Percentiles rank a stretch among this genome's conserved stretches.
Evolutionary conservation across 2,329 filamentous ascomycete species (phyloP).

Genomic region (Immersiporthe knoxdaviesiana): DNA sequence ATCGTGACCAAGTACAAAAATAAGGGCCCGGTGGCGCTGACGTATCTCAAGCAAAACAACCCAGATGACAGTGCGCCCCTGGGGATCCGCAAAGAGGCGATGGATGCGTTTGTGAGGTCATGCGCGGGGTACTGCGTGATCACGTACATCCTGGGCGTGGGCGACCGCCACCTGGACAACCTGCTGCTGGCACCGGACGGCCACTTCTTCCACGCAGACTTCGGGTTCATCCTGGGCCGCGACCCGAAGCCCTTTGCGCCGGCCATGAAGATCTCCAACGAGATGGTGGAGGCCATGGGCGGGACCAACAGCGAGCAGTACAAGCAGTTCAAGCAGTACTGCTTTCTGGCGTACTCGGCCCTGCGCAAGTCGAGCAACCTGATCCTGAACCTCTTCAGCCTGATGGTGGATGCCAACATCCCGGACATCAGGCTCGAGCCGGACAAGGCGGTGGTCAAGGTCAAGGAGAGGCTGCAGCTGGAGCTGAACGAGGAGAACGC

Average conservation of each 20-base stretch:
- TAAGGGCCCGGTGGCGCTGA: conserved; percentile 66
- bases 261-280: conserved; percentile 93
- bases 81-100: conserved; percentile 85
- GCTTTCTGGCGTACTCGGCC: conserved; percentile 91
- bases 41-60: conserved; percentile 87
- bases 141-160: conserved; percentile 95
- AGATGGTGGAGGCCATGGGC: conserved; percentile 99
- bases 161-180: conserved; percentile 94
- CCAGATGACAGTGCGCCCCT: conserved; percentile 81
- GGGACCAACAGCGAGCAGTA: conserved; percentile 81
- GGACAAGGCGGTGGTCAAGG: conserved; percentile 92
- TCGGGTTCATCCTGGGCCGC: conserved; percentile 95
- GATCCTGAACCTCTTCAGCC: conserved; percentile 90
- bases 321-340: conserved; percentile 89
- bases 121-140: conserved; percentile 98
- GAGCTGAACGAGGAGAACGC: conserved; percentile 93
- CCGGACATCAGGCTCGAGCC: conserved; percentile 91
- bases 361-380: conserved; percentile 87
- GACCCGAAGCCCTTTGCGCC: conserved; percentile 98
- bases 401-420: conserved; percentile 98
- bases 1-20: conserved; percentile 81
- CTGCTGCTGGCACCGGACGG: conserved; percentile 86
- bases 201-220: conserved; percentile 98
- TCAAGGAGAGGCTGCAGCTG: conserved; percentile 90
- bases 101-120: conserved; percentile 94